These are phyloP conservation scores for Arabidopsis thaliana DNA, from an alignment of 345 rosid species.

Conservation along the genomic window TAIR10.1 NC_003070.9:23616001-23616500, in stretches of 20 bases:
- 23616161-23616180: constrained; percentile 94
- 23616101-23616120: constrained; percentile 89
- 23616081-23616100: constrained; percentile 86
- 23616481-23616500: constrained; percentile 85
- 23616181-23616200: constrained; percentile 94
- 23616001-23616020: constrained; percentile 87
- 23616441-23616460: constrained; percentile 75
- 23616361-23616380: background rate
- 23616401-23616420: constrained; percentile 17
- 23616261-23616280: constrained; percentile 84
- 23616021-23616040: constrained; percentile 91
- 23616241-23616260: constrained; percentile 84
- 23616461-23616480: constrained; percentile 89
- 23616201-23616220: constrained; percentile 94
- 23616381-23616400: background rate
- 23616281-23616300: constrained; percentile 88
- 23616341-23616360: background rate
- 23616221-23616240: constrained; percentile 93
- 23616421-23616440: constrained; percentile 64
- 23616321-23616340: constrained; percentile 49
- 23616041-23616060: constrained; percentile 87
- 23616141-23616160: constrained; percentile 94
- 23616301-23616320: constrained; percentile 81
- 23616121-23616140: constrained; percentile 94
- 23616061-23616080: constrained; percentile 90